Base-by-base conservation (phyloP, 2,329 filamentous ascomycete species). In the Chrysoporthe deuterocubensis region DNA sequence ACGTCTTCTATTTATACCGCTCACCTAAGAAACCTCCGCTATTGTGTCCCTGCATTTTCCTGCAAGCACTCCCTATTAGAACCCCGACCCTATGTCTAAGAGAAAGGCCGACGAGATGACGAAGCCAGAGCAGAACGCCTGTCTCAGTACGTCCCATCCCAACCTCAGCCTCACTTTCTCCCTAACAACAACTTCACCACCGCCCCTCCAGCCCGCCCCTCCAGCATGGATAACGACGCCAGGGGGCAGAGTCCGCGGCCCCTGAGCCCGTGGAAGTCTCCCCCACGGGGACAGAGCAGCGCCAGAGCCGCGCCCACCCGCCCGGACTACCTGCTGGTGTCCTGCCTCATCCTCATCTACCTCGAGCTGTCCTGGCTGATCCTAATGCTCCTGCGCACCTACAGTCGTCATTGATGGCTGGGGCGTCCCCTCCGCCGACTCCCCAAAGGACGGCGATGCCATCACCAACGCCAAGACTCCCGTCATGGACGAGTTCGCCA, bases 351-450 rank as follows among this genome's bases (percentile, higher is more conserved):
- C 70, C 79, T 89, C 71, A 74, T 87, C 67, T 87, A 87, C 73
- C 76, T 89, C 67, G 84, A 89, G 77, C 74, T 87, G 67, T 82
- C 81, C 68, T 88, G 84, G 85, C 85, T 89, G 85, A 87, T 86
- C 69, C 79, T 85, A 75, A 78, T 87, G 77, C 76, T 88, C 62
- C 77, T 85, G 73, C 81, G 81, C 72, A 80, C 79, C 62, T 78
- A 78, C 77, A 94, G 92, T 99, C 87, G 96, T 98, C 82, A 99
- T 99, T 85, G 96, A 99, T 84, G 96, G 96, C 77, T 99, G 96
- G 96, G 96, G 96, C 78, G 89, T 98, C 76, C 88, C 94, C 75
- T 89, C 89, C 71, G 90, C 91, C 73, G 83, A 90, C 68, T 96
- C 94, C 67, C 92, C 92, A 75, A 92, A 92, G 76, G 81, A 97